These are phyloP conservation scores for Trifolium subterraneum DNA, from an alignment of 306 rosid species.

Conservation along the genomic window DNA sequence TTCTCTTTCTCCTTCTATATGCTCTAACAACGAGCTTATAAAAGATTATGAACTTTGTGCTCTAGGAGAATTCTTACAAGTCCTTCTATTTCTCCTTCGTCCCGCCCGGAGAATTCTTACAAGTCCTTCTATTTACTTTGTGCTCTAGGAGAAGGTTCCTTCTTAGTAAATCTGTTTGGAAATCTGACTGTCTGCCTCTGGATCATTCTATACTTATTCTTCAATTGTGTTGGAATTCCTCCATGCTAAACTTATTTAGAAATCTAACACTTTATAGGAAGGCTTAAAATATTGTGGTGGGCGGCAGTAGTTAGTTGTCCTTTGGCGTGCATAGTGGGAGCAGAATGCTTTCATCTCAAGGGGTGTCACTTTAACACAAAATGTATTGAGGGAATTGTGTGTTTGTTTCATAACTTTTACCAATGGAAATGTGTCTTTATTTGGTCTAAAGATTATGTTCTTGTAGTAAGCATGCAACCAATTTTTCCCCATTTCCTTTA, in stretches of 20 bases:
- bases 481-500: background rate
- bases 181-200: background rate
- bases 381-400: background rate
- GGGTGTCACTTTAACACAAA: background rate
- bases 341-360: background rate
- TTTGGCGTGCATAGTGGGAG: too few species aligned
- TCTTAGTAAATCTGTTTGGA: slow-evolving; percentile 8
- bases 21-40: background rate
- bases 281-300: background rate
- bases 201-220: background rate
- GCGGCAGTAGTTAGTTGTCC: too few species aligned
- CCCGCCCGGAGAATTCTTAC: background rate
- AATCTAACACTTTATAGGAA: background rate
- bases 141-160: slow-evolving; percentile 7
- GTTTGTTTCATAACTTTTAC: background rate
- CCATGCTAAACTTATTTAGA: slow-evolving; percentile 7
- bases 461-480: background rate
- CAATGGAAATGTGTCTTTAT: background rate
- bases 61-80: too few species aligned
- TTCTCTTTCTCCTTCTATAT: background rate
- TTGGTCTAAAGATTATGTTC: background rate
- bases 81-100: too few species aligned
- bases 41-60: background rate
- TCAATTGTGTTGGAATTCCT: background rate
- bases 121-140: slow-evolving; percentile 1